Evolutionary conservation across 192 early-diverging fungal genomes (phyloP).

Genomic region (Rhizophagus clarus): DNA sequence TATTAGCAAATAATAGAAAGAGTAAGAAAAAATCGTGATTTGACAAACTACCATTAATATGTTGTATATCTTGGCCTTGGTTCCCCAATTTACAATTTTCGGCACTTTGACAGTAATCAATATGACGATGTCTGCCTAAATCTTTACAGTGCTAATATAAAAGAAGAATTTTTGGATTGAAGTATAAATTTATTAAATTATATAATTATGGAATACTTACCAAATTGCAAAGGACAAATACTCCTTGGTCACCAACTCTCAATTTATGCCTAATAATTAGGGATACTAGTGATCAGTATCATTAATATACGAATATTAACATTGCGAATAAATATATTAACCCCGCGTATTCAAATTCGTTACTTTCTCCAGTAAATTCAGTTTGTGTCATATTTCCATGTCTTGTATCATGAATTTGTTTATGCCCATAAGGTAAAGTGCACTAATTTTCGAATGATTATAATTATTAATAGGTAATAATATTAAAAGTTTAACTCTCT

Average conservation of each 20-base stretch:
- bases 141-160: slow-evolving; percentile 23
- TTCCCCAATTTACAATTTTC: slow-evolving; percentile 9
- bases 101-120: slow-evolving; percentile 31
- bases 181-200: background rate
- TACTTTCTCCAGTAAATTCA: slow-evolving; percentile 1
- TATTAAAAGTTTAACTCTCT: background rate
- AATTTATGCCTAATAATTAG: slow-evolving; percentile 9
- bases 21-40: background rate
- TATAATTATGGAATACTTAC: background rate
- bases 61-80: slow-evolving; percentile 2
- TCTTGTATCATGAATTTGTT: background rate
- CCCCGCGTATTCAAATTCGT: slow-evolving; percentile 21
- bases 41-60: slow-evolving; percentile 16
- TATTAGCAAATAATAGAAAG: background rate
- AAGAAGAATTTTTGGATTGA: background rate
- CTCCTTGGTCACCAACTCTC: slow-evolving; percentile 8
- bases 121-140: slow-evolving; percentile 28
- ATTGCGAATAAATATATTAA: background rate
- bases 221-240: slow-evolving; percentile 27
- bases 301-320: background rate
- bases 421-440: slow-evolving; percentile 10
- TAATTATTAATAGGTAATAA: background rate
- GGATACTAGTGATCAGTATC: no score
- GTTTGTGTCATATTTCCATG: slow-evolving; percentile 30
- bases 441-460: background rate